Evolutionary conservation across 2,329 filamentous ascomycete genomes (phyloP), one percentile per base, ranked within the genome.

Genomic region (Berkeleyomyces rouxiae): DNA sequence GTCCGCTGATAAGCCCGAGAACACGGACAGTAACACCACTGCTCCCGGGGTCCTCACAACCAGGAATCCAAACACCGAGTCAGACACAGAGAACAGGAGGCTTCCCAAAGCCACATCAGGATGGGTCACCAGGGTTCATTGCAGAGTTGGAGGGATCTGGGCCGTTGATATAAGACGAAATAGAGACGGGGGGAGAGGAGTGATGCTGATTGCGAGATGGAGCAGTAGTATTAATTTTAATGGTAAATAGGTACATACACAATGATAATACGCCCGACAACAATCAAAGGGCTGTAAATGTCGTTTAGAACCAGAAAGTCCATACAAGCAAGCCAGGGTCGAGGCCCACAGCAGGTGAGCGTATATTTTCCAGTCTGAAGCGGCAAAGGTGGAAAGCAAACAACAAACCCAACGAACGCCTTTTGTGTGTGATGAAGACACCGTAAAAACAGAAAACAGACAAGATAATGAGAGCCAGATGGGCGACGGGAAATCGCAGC

Each of bases 111-210:
- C 16, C 40, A 23, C 55, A 43, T 31, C 46, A 44, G 16, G 44
- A 49, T 10, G 13, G 33, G 59, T 51, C 59, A 13, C 61, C 61
- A 13, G 33, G 40, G 13, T 57, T 44, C 11, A 57, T 63, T 10
- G 36, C 43, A 5, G 61, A 63, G 46, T 13, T 63, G 7, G 61
- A 63, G 42, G 61, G 61, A 36, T 63, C 61, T 39, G 55, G 55
- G 10, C 43, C 61, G 13, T 51, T 63, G 44, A 58, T 58, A 63
- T 58, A 59, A 33, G 9, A 11, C 11, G 10, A 2, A 40, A 4
- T 9, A 2, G 11, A 11, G 11, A 7, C 40, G n/a, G 42, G n/a
- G 7, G 40, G 40, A 4, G 10, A 43, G 10, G 4, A 13, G 42
- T 11, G 3, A 7, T 43, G 42, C 3, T 11, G 42, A 9, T 11